Evolutionary conservation across 768 basidiomycete genomes (phyloP).

Genomic region (Leccinellum albellum): DNA sequence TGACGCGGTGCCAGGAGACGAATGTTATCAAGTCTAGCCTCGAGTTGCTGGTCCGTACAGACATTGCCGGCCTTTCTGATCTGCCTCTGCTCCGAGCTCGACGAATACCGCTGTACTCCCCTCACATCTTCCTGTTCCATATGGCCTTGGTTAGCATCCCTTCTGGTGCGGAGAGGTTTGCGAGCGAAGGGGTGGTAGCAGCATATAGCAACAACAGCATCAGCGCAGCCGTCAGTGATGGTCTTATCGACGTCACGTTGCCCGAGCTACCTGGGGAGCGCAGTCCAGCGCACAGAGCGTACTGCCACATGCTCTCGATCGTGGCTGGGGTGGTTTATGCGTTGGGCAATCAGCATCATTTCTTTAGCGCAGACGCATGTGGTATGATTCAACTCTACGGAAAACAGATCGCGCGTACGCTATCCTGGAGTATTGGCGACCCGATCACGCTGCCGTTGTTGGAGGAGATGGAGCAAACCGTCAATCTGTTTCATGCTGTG

Average conservation of each 20-base stretch:
- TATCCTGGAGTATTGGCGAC: constrained; percentile 82
- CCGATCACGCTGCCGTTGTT: constrained; percentile 71
- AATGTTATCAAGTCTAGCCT: constrained; percentile 75
- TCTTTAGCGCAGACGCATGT: constrained; percentile 80
- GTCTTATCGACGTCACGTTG: constrained; percentile 61
- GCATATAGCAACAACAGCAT: constrained; percentile 84
- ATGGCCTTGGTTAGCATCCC: constrained; percentile 76
- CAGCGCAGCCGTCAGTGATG: constrained; percentile 70
- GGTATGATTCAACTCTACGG: constrained; percentile 84
- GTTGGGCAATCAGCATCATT: constrained; percentile 63
- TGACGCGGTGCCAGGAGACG: constrained; percentile 74
- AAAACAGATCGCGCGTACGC: constrained; percentile 69
- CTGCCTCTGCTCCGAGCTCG: constrained; percentile 56
- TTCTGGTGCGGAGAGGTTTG: constrained; percentile 78
- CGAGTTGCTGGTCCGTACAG: constrained; percentile 64
- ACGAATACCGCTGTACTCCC: constrained; percentile 67
- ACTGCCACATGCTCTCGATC: constrained; percentile 81
- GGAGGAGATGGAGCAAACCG: constrained; percentile 80
- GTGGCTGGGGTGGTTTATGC: constrained; percentile 67
- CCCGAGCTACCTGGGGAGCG: constrained; percentile 72
- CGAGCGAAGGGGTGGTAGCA: constrained; percentile 74
- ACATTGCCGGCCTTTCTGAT: constrained; percentile 69
- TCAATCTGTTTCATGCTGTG: constrained; percentile 74
- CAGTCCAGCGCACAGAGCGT: constrained; percentile 75
- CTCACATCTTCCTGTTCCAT: constrained; percentile 81